These are phyloP conservation scores for Scedosporium boydii DNA, from an alignment of 2,329 filamentous ascomycete species.

Conservation along the genomic window DNA sequence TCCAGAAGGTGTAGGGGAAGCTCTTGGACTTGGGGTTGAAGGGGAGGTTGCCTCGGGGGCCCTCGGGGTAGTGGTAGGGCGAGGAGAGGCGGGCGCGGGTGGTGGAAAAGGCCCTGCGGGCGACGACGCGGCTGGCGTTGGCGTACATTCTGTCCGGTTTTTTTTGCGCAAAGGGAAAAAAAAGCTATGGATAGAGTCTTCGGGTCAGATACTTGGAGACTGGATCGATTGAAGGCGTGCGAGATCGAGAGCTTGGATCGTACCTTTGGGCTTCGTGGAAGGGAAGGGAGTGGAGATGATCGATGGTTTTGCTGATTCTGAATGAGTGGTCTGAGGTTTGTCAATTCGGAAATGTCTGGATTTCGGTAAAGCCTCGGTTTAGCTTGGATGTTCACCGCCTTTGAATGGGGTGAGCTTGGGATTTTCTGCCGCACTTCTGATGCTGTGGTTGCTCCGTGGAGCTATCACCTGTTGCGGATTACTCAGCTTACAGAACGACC, in stretches of 20 bases:
- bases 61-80: conserved; percentile 98
- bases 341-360: conserved; percentile 1
- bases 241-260: not conserved
- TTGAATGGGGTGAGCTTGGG: not conserved
- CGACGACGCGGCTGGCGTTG: conserved; percentile 56
- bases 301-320: conserved; percentile 3
- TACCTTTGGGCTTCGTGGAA: not conserved
- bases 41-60: conserved; percentile 85
- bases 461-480: not conserved
- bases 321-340: conserved; percentile 7
- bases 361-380: conserved; percentile 5
- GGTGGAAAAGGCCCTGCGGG: conserved; percentile 89
- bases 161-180: not conserved
- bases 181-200: not conserved
- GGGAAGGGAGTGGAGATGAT: not conserved
- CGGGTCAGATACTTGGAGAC: not conserved
- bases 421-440: not conserved
- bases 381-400: conserved; percentile 1
- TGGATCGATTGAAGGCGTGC: not conserved
- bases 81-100: conserved; percentile 77
- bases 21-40: conserved; percentile 91
- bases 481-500: not conserved
- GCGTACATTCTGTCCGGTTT: conserved; percentile 62
- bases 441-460: not conserved
- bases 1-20: conserved; percentile 79